Base-by-base conservation (phyloP, 371 early-diverging fungal genomes). In the Basidiobolus meristosporus region DNA sequence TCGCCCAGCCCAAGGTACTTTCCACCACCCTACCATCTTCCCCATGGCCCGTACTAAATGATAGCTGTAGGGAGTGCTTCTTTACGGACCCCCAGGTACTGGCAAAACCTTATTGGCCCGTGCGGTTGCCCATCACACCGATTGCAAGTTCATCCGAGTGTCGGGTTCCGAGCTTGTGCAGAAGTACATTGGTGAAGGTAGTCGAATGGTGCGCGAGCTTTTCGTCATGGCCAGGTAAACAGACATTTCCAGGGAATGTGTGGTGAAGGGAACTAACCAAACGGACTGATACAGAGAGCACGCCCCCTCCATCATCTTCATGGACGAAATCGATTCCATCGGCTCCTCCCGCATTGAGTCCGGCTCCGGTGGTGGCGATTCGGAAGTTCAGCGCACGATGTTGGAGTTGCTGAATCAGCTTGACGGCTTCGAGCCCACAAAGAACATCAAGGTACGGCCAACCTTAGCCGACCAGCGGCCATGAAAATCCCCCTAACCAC, bases 321-420 rank as follows among this genome's bases (percentile, higher is more conserved):
- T 99, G 90, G 99, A 99, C 64, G 99, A 99, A 71, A 97, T 99
- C 40, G 99, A 99, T 63, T 90, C 95, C 11, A 98, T 99, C 56
- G 99, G 99, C 37, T 90, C 91, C 37, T 81, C 87, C 15, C 77
- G 96, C 50, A 78, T 79, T 32, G 93, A 89, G 36, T 74, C 73
- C 19, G 82, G 84, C 34, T 71, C 77, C 26, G 78, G 82, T 35
- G 74, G 75, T 16, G 84, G 91, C 19, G 99, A 98, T 58, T 84
- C 85, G 40, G 99, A 98, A 72, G 99, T 99, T 11, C 99, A 99
- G 59, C 77, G 99, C 46, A 99, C 99, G 14, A 98, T 99, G 99
- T 61, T 99, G 57, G 99, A 99, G 63, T 71, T 99, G 20, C 58
- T 99, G 40, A 98, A 98, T 60, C 98, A 98, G 68, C 62, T 99